Conservation (phyloP, 164 flowering plant genomes). For the Annona cherimola region DNA sequence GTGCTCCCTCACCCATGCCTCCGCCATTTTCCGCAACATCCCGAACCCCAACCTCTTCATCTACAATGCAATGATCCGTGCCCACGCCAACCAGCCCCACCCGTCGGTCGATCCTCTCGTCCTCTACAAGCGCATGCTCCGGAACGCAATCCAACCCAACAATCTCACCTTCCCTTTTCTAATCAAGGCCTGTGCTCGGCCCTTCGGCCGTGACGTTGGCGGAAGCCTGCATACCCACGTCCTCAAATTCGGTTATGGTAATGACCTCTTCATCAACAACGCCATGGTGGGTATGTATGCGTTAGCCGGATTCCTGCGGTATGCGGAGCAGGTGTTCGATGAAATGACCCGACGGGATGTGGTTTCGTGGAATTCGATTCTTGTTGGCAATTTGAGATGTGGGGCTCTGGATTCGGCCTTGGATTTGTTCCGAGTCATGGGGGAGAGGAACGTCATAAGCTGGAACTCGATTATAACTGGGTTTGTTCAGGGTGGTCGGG, state of each 20-base stretch:
- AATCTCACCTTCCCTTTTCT: constrained; percentile 62
- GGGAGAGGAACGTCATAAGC: constrained; percentile 18
- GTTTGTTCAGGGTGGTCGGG: constrained; percentile 20
- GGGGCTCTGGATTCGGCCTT: constrained; percentile 51
- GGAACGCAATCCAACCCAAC: constrained; percentile 40
- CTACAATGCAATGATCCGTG: constrained; percentile 68
- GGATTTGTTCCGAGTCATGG: constrained; percentile 44
- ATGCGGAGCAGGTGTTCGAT: constrained; percentile 49
- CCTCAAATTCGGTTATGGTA: constrained; percentile 34
- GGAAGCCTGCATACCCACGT: constrained; percentile 40
- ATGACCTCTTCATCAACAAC: constrained; percentile 45
- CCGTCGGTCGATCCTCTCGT: constrained; percentile 17
- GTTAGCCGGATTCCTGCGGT: constrained; percentile 22
- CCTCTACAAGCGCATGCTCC: constrained; percentile 51
- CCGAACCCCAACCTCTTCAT: constrained; percentile 28
- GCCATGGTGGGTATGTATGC: constrained; percentile 39
- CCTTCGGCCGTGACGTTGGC: constrained; percentile 27
- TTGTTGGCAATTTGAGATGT: constrained; percentile 57
- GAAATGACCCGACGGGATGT: constrained; percentile 51
- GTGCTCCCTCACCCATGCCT: constrained; percentile 43
- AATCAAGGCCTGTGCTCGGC: constrained; percentile 44
- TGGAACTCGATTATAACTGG: constrained; percentile 28
- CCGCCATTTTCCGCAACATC: constrained; percentile 30
- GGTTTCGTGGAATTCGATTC: constrained; percentile 74
- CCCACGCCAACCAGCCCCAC: constrained; percentile 20